phyloP scores from a whole-genome alignment of 306 rosid genomes.

The Arachis stenosperma region DNA sequence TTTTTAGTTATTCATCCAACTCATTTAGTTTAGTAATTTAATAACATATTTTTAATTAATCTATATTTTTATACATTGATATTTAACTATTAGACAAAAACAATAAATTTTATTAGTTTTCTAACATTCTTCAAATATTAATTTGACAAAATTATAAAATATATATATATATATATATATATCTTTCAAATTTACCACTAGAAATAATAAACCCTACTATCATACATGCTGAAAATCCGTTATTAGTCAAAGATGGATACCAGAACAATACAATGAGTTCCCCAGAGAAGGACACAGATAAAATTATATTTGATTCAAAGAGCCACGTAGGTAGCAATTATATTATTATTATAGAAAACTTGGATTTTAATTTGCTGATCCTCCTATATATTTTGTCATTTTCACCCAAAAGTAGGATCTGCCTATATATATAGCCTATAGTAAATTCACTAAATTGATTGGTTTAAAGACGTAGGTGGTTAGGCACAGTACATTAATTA shows the following conservation, averaged over 20 bases:
- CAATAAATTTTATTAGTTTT: no score
- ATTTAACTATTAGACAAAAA: no score
- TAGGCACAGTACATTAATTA: constrained; percentile 20
- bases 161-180: no score
- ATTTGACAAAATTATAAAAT: no score
- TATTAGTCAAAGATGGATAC: constrained; percentile 32
- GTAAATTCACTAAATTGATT: constrained; percentile 1
- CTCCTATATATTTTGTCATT: background rate
- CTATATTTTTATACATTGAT: no score
- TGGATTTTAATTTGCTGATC: background rate
- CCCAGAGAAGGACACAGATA: constrained; percentile 5
- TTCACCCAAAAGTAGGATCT: constrained; percentile 23
- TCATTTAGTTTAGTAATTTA: no score
- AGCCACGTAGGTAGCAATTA: background rate
- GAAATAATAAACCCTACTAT: no score
- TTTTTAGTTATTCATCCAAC: no score
- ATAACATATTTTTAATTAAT: no score
- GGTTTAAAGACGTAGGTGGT: constrained; percentile 29
- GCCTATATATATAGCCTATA: background rate
- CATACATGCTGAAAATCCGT: no score
- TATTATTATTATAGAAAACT: background rate
- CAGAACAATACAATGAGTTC: constrained; percentile 2
- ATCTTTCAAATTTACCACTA: no score
- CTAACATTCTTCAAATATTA: no score
- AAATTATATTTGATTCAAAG: background rate